Evolutionary conservation across 768 basidiomycete genomes (phyloP), one percentile per base, ranked within the genome.

Genomic region (Tubosaeta sp.): DNA sequence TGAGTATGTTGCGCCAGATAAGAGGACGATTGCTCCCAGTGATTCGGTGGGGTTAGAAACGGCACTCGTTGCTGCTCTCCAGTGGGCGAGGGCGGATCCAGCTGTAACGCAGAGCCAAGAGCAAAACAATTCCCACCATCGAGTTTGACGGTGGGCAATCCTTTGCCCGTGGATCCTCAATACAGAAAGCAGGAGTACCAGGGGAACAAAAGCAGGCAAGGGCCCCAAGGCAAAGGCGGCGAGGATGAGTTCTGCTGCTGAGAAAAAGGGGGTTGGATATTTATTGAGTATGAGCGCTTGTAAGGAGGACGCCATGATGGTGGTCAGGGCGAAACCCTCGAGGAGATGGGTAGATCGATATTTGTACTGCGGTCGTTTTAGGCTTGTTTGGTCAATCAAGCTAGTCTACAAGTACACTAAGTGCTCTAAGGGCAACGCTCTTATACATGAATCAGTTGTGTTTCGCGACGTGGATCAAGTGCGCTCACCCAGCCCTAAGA

Each of bases 31-130:
- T 0, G 76, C 71, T 4, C 67, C n/a, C 18, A 87, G 14, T 0
- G 87, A 83, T 14, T 71, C 60, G 4, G 69, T 54, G 10, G 76
- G 55, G 3, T 75, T 79, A 0, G 85, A 85, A 8, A 88, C 69
- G 0, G 87, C 85, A 44, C 76, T 59, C 13, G 73, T 49, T 5
- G 80, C 77, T 6, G 81, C 74, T 16, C 64, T 59, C 24, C 73
- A 54, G 42, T 75, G 76, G 0, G 74, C 74, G 5, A 78, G 6
- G 1, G 74, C 64, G 4, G 74, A 72, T 0, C 73, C 79, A 0
- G 69, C 16, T 1, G 78, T 65, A 2, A 83, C 62, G 1, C 60
- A 59, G 12, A 70, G 19, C 51, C 65, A 72, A 56, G 49, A 80
- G 65, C 34, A 74, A 51, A 50, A 50, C 2, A 27, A 64, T 56